Evolutionary conservation across 352 stramenopile species (phyloP).

Genomic region (Pythium chondricola): DNA sequence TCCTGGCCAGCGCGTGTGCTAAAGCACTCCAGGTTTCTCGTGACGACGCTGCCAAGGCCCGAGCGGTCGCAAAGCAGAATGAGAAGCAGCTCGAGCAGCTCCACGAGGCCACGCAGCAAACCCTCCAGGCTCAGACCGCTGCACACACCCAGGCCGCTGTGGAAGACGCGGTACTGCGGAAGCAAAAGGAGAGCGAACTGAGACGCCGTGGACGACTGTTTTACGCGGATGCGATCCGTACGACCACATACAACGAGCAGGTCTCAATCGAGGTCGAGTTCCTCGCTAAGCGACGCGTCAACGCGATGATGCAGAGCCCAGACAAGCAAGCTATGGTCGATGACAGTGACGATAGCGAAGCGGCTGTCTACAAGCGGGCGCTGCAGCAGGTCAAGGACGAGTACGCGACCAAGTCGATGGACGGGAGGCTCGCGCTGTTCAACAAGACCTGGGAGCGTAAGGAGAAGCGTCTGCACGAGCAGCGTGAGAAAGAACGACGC

Average conservation of each 20-base stretch:
- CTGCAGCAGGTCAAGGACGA: slow-evolving; percentile 38
- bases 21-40: slow-evolving; percentile 27
- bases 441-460: slow-evolving; percentile 73
- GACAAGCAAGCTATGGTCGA: not conserved
- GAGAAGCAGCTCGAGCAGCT: slow-evolving; percentile 34
- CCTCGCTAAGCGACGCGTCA: slow-evolving; percentile 41
- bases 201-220: slow-evolving; percentile 32
- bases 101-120: slow-evolving; percentile 36
- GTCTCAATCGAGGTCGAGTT: slow-evolving; percentile 65
- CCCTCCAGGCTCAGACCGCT: slow-evolving; percentile 26
- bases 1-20: slow-evolving; percentile 35
- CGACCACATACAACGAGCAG: slow-evolving; percentile 63
- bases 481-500: slow-evolving; percentile 34
- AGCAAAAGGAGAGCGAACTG: slow-evolving; percentile 33
- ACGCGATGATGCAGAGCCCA: slow-evolving; percentile 20
- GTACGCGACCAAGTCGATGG: slow-evolving; percentile 49
- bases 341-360: not conserved
- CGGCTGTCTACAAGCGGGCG: slow-evolving; percentile 15
- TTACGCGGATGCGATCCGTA: slow-evolving; percentile 43
- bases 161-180: slow-evolving; percentile 30
- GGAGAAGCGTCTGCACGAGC: slow-evolving; percentile 35
- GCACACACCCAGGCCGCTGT: slow-evolving; percentile 21
- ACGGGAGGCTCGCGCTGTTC: slow-evolving; percentile 45
- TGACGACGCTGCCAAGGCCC: slow-evolving; percentile 29
- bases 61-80: slow-evolving; percentile 24